Percentiles rank a stretch among this genome's conserved stretches.
These are phyloP conservation scores for Sordariomycetes sp. DNA, from an alignment of 2,329 filamentous ascomycete species.

Conservation along the genomic window DNA sequence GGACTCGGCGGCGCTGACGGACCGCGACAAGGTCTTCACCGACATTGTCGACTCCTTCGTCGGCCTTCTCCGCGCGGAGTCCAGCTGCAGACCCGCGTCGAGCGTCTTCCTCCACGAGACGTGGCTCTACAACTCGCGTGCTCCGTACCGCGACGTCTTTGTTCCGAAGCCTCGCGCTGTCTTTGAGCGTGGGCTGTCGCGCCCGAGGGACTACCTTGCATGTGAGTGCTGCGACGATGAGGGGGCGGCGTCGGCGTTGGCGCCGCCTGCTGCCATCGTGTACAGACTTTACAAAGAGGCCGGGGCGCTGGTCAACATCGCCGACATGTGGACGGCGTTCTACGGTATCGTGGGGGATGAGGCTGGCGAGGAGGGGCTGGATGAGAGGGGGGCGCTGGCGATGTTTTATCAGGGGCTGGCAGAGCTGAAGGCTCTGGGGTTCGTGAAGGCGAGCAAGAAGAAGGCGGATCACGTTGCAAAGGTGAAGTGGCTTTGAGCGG, in stretches of 20 bases:
- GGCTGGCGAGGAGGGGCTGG: conserved; percentile 11
- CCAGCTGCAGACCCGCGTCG: conserved; percentile 22
- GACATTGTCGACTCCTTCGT: conserved; percentile 45
- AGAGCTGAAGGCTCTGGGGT: conserved; percentile 73
- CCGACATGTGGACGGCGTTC: conserved; percentile 70
- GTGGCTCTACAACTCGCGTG: conserved; percentile 61
- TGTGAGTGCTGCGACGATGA: conserved; percentile 48
- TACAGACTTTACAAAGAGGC: conserved; percentile 73
- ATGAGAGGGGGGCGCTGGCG: conserved; percentile 47
- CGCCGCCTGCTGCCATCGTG: conserved; percentile 59
- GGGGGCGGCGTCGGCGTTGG: conserved; percentile 19
- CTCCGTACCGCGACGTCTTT: conserved; percentile 61
- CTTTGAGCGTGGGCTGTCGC: conserved; percentile 57
- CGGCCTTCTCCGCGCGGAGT: conserved; percentile 11
- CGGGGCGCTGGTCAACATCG: conserved; percentile 63
- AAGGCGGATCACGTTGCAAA: conserved; percentile 89
- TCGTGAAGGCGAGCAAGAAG: conserved; percentile 81
- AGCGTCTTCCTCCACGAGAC: conserved; percentile 53
- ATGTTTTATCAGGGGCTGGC: conserved; percentile 77
- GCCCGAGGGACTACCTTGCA: conserved; percentile 65
- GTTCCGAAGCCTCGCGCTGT: conserved; percentile 57
- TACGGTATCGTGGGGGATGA: conserved; percentile 41
- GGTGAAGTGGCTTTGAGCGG: conserved; percentile 58
- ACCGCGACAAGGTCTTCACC: conserved; percentile 60
- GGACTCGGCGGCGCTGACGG: conserved; percentile 56